A percentile compares a stretch with the other conserved stretches of the same genome.
These are phyloP conservation scores for Protomyces macrosporus DNA, from an alignment of 1,139 yeast genomes.

Conservation along the genomic window DNA sequence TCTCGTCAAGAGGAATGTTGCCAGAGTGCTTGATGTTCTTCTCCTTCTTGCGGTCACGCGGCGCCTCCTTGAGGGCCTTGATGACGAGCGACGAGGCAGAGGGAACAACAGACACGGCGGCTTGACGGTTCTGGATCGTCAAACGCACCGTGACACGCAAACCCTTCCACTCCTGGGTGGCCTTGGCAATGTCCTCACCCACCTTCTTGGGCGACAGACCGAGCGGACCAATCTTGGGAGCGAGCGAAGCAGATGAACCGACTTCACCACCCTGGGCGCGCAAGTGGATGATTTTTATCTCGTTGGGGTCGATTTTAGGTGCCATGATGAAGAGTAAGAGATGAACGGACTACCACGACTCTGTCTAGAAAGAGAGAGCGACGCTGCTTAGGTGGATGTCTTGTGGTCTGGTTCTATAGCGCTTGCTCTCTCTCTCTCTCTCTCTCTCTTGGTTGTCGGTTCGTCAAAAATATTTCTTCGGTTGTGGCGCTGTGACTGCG, in stretches of 20 bases:
- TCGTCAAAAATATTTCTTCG: neutral
- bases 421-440: neutral
- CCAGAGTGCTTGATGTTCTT: conserved; percentile 99
- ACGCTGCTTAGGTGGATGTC: conserved; percentile 26
- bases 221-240: conserved; percentile 99
- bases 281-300: conserved; percentile 97
- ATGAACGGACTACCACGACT: conserved; percentile 17
- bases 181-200: conserved; percentile 99
- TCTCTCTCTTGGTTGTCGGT: neutral
- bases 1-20: conserved; percentile 95
- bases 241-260: conserved; percentile 99
- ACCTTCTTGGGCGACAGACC: conserved; percentile 99
- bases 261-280: conserved; percentile 99
- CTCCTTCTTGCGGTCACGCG: conserved; percentile 99
- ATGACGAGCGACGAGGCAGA: conserved; percentile 98
- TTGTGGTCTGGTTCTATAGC: neutral
- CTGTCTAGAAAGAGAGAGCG: conserved; percentile 8
- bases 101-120: conserved; percentile 98
- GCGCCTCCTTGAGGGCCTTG: conserved; percentile 99
- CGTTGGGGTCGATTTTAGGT: conserved; percentile 94
- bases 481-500: neutral
- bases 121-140: conserved; percentile 99
- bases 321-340: conserved; percentile 15
- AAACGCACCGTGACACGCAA: conserved; percentile 98
- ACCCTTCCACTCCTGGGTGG: conserved; percentile 88